Percentiles rank a stretch among this genome's conserved stretches.
These are phyloP conservation scores for Mycena pura DNA, from an alignment of 768 basidiomycete species.

Conservation along the genomic window DNA sequence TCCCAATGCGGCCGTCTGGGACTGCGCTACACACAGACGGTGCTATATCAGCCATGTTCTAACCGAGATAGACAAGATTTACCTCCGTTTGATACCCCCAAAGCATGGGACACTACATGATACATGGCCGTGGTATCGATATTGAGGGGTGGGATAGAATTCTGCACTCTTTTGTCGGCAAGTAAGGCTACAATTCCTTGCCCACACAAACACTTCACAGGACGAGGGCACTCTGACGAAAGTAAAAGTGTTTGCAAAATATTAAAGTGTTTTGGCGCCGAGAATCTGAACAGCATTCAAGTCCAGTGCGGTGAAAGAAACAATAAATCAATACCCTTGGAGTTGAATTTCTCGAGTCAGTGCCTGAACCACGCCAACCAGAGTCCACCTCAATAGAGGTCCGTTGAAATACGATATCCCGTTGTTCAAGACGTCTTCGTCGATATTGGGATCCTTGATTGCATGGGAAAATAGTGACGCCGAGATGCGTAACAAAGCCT, in stretches of 20 bases:
- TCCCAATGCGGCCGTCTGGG: constrained; percentile 12
- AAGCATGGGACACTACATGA: constrained; percentile 34
- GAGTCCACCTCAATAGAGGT: constrained; percentile 79
- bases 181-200: constrained; percentile 56
- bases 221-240: constrained; percentile 67
- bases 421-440: constrained; percentile 71
- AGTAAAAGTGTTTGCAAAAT: constrained; percentile 71
- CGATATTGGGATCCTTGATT: constrained; percentile 63
- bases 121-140: constrained; percentile 16
- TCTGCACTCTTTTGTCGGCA: constrained; percentile 44
- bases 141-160: neutral
- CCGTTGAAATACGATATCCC: constrained; percentile 81
- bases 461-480: constrained; percentile 72
- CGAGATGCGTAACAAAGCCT: constrained; percentile 68
- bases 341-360: constrained; percentile 67
- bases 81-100: constrained; percentile 48
- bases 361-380: constrained; percentile 73
- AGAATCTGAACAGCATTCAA: constrained; percentile 45
- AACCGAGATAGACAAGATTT: constrained; percentile 24
- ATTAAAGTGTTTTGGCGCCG: constrained; percentile 59
- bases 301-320: neutral
- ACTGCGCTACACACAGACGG: constrained; percentile 9
- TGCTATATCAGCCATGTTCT: constrained; percentile 13
- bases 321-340: constrained; percentile 47
- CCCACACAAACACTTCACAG: constrained; percentile 71